These are phyloP conservation scores for Biancaea sappan DNA, from an alignment of 306 rosid species.

Conservation along the genomic window DNA sequence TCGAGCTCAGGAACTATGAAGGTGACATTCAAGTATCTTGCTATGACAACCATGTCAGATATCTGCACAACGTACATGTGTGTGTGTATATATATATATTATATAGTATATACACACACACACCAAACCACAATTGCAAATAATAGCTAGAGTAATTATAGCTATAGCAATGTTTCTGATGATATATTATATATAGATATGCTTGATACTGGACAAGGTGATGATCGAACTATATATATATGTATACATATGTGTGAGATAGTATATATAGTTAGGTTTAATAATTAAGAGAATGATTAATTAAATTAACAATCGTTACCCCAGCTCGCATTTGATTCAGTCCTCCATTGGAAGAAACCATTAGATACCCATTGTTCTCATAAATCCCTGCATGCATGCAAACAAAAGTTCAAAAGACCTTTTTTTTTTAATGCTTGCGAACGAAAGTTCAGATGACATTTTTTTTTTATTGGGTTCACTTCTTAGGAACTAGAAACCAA, in stretches of 20 bases:
- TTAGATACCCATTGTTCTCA: conserved; percentile 66
- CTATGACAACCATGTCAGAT: conserved; percentile 74
- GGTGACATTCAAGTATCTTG: conserved; percentile 62
- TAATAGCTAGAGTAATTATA: too few species aligned
- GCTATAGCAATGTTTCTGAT: background rate
- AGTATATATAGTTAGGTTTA: too few species aligned
- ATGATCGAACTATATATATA: background rate
- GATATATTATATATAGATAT: too few species aligned
- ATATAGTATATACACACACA: too few species aligned
- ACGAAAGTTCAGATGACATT: too few species aligned
- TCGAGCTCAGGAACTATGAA: conserved; percentile 71
- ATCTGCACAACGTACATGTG: conserved; percentile 38
- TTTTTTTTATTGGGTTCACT: background rate
- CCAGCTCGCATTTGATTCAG: conserved; percentile 77
- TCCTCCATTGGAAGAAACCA: conserved; percentile 79
- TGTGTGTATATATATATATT: too few species aligned
- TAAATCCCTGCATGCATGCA: conserved; percentile 46
- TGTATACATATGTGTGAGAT: too few species aligned
- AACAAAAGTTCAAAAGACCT: background rate
- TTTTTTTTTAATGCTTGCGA: background rate
- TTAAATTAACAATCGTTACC: too few species aligned
- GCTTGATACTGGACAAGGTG: background rate
- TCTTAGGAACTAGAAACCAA: background rate
- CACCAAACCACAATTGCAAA: too few species aligned
- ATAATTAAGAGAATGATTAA: too few species aligned